Evolutionary conservation across 331 rosid genomes (phyloP).

Genomic region (Erythrophleum ivorense): DNA sequence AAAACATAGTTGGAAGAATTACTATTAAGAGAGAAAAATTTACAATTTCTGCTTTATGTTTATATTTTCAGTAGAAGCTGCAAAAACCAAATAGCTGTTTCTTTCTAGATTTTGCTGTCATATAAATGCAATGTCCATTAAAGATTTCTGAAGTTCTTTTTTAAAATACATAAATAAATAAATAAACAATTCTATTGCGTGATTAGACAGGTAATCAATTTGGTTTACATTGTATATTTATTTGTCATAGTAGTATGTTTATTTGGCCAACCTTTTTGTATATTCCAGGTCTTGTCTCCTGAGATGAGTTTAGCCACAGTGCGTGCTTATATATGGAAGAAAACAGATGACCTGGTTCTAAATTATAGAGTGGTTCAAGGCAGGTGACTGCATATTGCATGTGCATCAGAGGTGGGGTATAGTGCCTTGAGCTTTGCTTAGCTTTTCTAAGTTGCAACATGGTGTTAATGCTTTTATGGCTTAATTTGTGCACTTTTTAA

Average conservation of each 20-base stretch:
- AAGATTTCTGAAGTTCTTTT: neutral
- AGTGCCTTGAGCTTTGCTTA: slow-evolving; percentile 24
- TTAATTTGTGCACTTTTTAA: slow-evolving; percentile 5
- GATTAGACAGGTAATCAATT: neutral
- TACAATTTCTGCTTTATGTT: neutral
- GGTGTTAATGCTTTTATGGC: slow-evolving; percentile 32
- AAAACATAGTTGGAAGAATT: neutral
- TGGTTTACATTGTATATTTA: slow-evolving; percentile 11
- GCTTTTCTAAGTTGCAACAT: slow-evolving; percentile 13
- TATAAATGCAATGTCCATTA: neutral
- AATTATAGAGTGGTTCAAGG: slow-evolving; percentile 89
- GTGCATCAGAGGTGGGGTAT: slow-evolving; percentile 47
- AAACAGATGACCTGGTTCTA: slow-evolving; percentile 84
- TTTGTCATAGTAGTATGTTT: slow-evolving; percentile 9
- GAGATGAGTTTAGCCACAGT: slow-evolving; percentile 98
- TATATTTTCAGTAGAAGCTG: neutral
- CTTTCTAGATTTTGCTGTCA: neutral
- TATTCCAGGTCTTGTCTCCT: slow-evolving; percentile 77
- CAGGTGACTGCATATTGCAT: slow-evolving; percentile 61
- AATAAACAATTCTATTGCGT: neutral
- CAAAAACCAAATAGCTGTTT: neutral
- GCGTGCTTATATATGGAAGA: slow-evolving; percentile 94
- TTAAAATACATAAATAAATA: too few species aligned
- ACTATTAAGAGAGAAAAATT: neutral
- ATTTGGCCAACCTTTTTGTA: slow-evolving; percentile 32